A percentile compares a stretch with the other conserved stretches of the same genome.
phyloP scores from a whole-genome alignment of 1,139 yeast species.

The Yamadazyma diospyri region DNA sequence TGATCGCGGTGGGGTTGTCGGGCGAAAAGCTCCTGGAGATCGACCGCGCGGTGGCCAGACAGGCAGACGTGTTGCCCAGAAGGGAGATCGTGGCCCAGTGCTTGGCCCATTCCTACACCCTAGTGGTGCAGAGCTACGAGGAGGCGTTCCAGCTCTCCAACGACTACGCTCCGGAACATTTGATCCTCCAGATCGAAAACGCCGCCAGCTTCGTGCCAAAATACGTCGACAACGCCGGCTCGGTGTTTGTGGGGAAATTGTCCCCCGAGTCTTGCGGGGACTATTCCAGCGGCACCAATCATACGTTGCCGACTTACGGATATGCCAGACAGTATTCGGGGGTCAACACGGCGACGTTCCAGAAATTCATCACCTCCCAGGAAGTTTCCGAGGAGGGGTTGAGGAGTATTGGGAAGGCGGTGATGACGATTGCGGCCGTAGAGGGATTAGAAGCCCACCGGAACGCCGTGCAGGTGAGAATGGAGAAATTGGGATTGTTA shows the following conservation, averaged over 20 bases:
- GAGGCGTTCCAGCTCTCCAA: conserved; percentile 84
- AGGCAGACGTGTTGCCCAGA: conserved; percentile 86
- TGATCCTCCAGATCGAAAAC: conserved; percentile 81
- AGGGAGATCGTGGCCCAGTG: conserved; percentile 90
- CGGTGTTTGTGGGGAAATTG: conserved; percentile 92
- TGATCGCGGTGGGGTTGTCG: conserved; percentile 75
- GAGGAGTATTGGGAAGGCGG: conserved; percentile 86
- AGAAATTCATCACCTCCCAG: conserved; percentile 91
- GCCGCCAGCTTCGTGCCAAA: conserved; percentile 69
- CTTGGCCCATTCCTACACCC: conserved; percentile 84
- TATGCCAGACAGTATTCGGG: conserved; percentile 98
- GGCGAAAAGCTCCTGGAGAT: conserved; percentile 59
- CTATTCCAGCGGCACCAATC: conserved; percentile 96
- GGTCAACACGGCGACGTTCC: conserved; percentile 93
- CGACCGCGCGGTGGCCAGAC: conserved; percentile 77
- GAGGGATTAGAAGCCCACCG: conserved; percentile 98
- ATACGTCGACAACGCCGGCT: conserved; percentile 87
- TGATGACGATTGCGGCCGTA: conserved; percentile 92
- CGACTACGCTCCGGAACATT: conserved; percentile 94
- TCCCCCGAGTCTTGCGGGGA: conserved; percentile 99
- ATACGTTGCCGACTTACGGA: conserved; percentile 96
- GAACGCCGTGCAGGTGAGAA: conserved; percentile 90
- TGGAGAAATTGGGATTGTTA: conserved; percentile 67
- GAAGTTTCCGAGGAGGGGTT: conserved; percentile 84
- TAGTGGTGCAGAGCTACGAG: conserved; percentile 62